Evolutionary conservation across 768 basidiomycete species (phyloP).

Genomic region (Suillus subaureus): DNA sequence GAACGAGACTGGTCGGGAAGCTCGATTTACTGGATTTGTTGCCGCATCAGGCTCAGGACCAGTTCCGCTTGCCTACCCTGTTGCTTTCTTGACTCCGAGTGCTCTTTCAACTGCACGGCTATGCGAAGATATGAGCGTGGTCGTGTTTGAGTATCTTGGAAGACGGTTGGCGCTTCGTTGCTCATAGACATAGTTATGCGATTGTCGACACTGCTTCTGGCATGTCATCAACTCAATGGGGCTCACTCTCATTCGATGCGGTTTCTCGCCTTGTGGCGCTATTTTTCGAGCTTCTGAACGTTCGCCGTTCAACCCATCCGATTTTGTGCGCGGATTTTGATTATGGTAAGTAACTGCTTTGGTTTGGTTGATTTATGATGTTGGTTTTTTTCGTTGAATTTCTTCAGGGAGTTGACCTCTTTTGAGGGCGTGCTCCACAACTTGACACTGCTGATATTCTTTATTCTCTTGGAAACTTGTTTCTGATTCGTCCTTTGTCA

Average conservation of each 20-base stretch:
- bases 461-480: neutral
- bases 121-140: conserved; percentile 80
- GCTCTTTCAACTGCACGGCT: conserved; percentile 45
- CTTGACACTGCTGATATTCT: conserved; percentile 52
- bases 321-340: neutral
- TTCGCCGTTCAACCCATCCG: conserved; percentile 48
- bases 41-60: conserved; percentile 18
- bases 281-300: conserved; percentile 59
- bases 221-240: conserved; percentile 81
- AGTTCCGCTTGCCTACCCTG: conserved; percentile 60
- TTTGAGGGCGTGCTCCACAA: conserved; percentile 72
- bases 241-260: conserved; percentile 83
- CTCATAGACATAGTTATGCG: conserved; percentile 92
- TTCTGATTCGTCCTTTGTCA: conserved; percentile 15
- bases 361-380: conserved; percentile 51
- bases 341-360: conserved; percentile 27
- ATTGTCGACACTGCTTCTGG: conserved; percentile 51
- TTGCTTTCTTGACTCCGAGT: conserved; percentile 41
- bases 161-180: conserved; percentile 54
- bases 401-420: conserved; percentile 88
- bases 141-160: conserved; percentile 46
- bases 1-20: conserved; percentile 52
- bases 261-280: conserved; percentile 9
- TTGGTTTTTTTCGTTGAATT: conserved; percentile 67
- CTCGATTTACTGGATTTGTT: conserved; percentile 41